phyloP scores from a whole-genome alignment of 2,329 filamentous ascomycete genomes.

The Coleophoma eucalyptorum region DNA sequence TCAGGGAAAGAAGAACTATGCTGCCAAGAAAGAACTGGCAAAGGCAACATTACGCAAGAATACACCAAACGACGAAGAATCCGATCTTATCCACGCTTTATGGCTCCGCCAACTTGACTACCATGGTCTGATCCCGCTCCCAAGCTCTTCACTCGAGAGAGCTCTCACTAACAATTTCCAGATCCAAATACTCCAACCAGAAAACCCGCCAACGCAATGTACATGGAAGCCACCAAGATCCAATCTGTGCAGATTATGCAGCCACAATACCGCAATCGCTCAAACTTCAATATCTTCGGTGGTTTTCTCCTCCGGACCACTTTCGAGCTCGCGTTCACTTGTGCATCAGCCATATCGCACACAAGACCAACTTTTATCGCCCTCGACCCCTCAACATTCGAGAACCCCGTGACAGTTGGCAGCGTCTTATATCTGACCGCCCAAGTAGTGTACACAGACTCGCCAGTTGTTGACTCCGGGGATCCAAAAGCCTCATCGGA shows the following conservation, averaged over 20 bases:
- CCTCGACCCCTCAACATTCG: slow-evolving; percentile 66
- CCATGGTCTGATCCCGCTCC: slow-evolving; percentile 36
- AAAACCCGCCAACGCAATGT: slow-evolving; percentile 53
- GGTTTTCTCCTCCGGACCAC: slow-evolving; percentile 68
- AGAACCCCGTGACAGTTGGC: slow-evolving; percentile 69
- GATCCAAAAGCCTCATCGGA: slow-evolving; percentile 28
- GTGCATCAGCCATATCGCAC: slow-evolving; percentile 64
- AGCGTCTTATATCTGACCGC: slow-evolving; percentile 67
- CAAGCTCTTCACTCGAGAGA: neutral
- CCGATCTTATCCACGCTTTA: slow-evolving; percentile 64
- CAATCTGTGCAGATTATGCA: slow-evolving; percentile 71
- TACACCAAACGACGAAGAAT: slow-evolving; percentile 66
- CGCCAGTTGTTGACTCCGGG: slow-evolving; percentile 35
- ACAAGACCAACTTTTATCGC: slow-evolving; percentile 64
- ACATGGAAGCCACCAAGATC: slow-evolving; percentile 60
- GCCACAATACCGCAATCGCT: slow-evolving; percentile 64
- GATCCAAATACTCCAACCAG: slow-evolving; percentile 50
- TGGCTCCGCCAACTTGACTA: slow-evolving; percentile 65
- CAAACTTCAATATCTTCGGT: slow-evolving; percentile 74
- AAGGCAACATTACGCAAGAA: slow-evolving; percentile 57
- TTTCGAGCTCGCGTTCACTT: slow-evolving; percentile 71
- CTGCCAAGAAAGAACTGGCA: slow-evolving; percentile 58
- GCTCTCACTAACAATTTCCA: neutral
- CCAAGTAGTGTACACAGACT: slow-evolving; percentile 64
- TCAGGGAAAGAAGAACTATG: slow-evolving; percentile 62